These are phyloP conservation scores for Solanum verrucosum DNA, from an alignment of 257 asterid genomes.

Conservation along the genomic window DNA sequence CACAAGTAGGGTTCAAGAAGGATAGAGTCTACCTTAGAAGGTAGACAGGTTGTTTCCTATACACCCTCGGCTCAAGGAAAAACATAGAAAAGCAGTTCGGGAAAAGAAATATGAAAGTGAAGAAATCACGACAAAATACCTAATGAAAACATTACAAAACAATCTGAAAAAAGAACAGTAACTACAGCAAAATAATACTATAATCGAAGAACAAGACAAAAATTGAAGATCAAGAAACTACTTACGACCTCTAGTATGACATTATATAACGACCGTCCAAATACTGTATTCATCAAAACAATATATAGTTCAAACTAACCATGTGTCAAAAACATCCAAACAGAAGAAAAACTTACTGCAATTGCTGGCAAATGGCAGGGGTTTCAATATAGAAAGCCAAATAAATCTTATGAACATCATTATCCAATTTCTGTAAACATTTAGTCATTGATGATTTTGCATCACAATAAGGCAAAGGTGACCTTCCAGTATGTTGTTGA, in stretches of 20 bases:
- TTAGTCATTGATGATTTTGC: conserved; percentile 24
- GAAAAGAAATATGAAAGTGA: background rate
- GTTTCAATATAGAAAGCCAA: conserved; percentile 66
- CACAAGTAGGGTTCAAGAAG: background rate
- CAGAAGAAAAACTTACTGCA: conserved; percentile 41
- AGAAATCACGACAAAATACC: background rate
- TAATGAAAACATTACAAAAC: background rate
- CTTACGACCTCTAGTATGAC: background rate
- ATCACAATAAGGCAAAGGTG: conserved; percentile 52
- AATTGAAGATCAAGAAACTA: background rate
- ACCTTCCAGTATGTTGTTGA: conserved; percentile 55
- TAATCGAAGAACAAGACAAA: background rate
- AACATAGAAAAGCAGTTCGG: background rate
- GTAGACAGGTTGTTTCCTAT: background rate
- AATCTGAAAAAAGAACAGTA: background rate
- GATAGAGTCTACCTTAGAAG: background rate
- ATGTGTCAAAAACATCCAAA: background rate
- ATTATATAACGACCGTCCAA: background rate
- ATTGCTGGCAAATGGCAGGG: conserved; percentile 71
- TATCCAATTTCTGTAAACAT: conserved; percentile 43
- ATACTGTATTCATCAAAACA: background rate
- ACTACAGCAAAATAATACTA: background rate
- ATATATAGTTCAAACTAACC: background rate
- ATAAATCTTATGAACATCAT: conserved; percentile 31
- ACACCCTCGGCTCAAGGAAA: background rate